Base-by-base conservation (phyloP, 139 green algal species). In the Ostreobium quekettii region DNA sequence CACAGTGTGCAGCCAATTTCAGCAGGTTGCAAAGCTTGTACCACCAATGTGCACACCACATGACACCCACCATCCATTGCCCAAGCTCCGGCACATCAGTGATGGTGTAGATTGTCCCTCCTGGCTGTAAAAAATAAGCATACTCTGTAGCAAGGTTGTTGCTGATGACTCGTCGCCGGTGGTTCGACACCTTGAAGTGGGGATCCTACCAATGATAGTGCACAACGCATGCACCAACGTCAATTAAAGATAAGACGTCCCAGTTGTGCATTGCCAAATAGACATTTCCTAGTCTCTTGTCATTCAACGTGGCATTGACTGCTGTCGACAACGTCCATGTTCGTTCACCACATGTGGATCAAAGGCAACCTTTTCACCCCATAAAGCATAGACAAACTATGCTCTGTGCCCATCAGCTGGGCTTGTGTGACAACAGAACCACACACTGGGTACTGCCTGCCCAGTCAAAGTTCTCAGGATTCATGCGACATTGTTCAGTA, bases 151-250 rank as follows among this genome's bases (percentile, higher is more conserved):
- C 80, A 36, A 98, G 79, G 36, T 78, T 73, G 6, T 67, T 81
- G 72, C 86, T 87, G 66, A 99, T 94, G 81, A 99, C 97, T 53
- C 94, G 84, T 3, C 94, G 75, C 47, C 85, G 67, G 71, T 89
- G 80, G 73, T 90, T 90, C 59, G 74, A 42, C 2, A 70, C 76
- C 78, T 95, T 95, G 81, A 95, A 95, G 75, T 95, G 89, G 0
- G 89, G 88, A 80, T 95, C 89, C 84, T 90, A 80, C 15, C n/a
- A n/a, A 48, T 1, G 36, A 63, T 53, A 53, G 11, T 26, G 42
- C 59, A 66, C 19, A 66, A 42, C 24, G 6, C 59, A 66, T 66
- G 7, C 24, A 24, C n/a, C n/a, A n/a, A n/a, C n/a, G n/a, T n/a
- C n/a, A n/a, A n/a, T n/a, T n/a, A n/a, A n/a, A n/a, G n/a, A n/a